phyloP scores from a whole-genome alignment of 164 flowering plant species.

The Amborella trichopoda region DNA sequence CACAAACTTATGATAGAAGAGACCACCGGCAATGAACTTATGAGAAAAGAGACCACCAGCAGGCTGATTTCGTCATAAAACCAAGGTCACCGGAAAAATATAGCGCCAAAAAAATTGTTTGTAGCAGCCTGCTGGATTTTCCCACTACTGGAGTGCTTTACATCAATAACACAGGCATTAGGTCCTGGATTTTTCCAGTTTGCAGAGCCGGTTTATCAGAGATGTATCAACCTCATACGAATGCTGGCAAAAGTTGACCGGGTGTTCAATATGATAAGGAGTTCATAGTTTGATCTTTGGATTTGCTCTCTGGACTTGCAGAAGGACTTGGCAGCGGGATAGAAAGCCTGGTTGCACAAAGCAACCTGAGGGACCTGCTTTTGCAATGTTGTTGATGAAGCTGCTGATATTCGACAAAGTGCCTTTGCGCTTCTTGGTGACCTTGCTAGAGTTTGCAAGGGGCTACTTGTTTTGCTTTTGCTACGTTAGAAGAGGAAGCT shows the following conservation, averaged over 20 bases:
- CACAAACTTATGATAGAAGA: no score
- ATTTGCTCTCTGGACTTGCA: constrained; percentile 87
- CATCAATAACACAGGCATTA: constrained; percentile 69
- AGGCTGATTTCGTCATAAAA: no score
- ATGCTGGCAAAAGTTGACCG: constrained; percentile 90
- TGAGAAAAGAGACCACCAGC: no score
- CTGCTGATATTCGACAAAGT: constrained; percentile 85
- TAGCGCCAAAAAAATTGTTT: no score
- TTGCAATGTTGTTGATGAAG: constrained; percentile 95
- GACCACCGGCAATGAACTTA: no score
- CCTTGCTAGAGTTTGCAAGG: constrained; percentile 79
- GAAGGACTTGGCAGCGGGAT: constrained; percentile 97
- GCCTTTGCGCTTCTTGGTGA: constrained; percentile 97
- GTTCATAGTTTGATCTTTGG: constrained; percentile 87
- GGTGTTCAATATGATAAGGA: constrained; percentile 88
- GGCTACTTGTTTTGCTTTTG: constrained; percentile 99
- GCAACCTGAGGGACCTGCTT: constrained; percentile 78
- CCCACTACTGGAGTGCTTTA: no score
- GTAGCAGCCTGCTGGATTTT: no score
- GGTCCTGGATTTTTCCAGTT: constrained; percentile 87
- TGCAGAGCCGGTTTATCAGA: constrained; percentile 87
- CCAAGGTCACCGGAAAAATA: no score
- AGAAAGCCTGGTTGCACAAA: constrained; percentile 84
- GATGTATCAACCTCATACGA: constrained; percentile 82
- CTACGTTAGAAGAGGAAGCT: constrained; percentile 99